Conservation (phyloP, 768 basidiomycete genomes). For the Wakefieldia striispora region DNA sequence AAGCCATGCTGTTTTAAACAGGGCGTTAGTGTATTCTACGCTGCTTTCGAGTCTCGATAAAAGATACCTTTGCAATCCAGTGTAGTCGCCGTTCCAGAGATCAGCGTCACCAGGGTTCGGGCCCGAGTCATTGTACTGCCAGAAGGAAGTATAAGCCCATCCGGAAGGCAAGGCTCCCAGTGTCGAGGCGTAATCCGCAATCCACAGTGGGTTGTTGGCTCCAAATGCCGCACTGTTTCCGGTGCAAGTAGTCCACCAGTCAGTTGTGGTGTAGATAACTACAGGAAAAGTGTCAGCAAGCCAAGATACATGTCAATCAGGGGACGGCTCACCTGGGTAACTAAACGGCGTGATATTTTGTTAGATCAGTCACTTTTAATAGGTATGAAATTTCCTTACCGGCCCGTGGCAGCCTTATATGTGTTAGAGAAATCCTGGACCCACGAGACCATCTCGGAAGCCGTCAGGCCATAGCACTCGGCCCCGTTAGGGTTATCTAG, state of each 20-base stretch:
- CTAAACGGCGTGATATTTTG: constrained; percentile 21
- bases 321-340: constrained; percentile 35
- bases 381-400: constrained; percentile 31
- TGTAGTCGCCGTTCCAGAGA: constrained; percentile 51
- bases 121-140: constrained; percentile 58
- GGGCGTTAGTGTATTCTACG: background rate
- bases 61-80: constrained; percentile 39
- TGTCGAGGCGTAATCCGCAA: constrained; percentile 50
- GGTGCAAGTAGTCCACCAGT: constrained; percentile 70
- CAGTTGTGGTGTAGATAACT: constrained; percentile 63
- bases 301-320: constrained; percentile 1
- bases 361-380: background rate
- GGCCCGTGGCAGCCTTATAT: constrained; percentile 46
- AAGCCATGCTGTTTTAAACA: constrained; percentile 18
- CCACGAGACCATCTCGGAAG: constrained; percentile 61
- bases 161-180: constrained; percentile 59
- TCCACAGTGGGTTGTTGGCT: constrained; percentile 55
- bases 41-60: background rate
- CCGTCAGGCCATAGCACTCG: constrained; percentile 53
- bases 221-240: constrained; percentile 54
- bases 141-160: constrained; percentile 55
- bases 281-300: background rate
- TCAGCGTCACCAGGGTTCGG: constrained; percentile 58
- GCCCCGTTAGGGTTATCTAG: constrained; percentile 52
- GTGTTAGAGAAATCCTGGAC: constrained; percentile 60